Base-by-base conservation (phyloP, 139 green algal species). In the Coelastrella sp. region DNA sequence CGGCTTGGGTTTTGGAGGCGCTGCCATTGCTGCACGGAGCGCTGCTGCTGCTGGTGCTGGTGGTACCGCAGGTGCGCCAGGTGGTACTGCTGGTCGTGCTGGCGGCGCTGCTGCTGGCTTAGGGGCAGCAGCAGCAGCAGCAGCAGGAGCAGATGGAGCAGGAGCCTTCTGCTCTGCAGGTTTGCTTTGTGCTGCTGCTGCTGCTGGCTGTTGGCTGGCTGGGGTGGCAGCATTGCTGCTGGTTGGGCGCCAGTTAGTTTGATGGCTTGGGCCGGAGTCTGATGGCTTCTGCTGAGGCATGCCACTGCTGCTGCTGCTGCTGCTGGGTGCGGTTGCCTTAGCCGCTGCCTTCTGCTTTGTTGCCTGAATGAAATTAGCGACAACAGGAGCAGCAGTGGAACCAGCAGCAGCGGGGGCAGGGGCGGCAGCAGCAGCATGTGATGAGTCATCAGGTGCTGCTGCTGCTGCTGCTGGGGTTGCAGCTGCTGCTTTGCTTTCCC, bases 321-420 rank as follows among this genome's bases (percentile, higher is more conserved):
- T 80, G 65, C 1, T 35, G 24, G 15, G 60, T 87, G 82, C 82
- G 22, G 83, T 20, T n/a, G 68, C 27, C 70, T 80, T 80, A 27
- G 83, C 72, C 49, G 85, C 72, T 63, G 70, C 70, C 85, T 89
- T 82, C 22, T n/a, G 20, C 25, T 90, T 90, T 25, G 85, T 90
- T 65, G 84, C 84, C 84, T 88, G 84, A n/a, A 88, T 88, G 68
- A 88, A 88, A 35, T 78, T 63, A n/a, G 25, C 82, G 8, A 87
- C 82, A 78, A 70, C 82, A 87, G 81, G 70, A 24, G 56, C 58
- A 65, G 80, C 83, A 88, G 17, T 20, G 22, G 82, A 12, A 24
- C 63, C 61, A 78, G 65, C 83, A 78, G 83, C 19, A 66, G 56
- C 20, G 8, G 85, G 10, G 4, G 73, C 8, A n/a, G 58, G n/a